Evolutionary conservation across 192 early-diverging fungal species (phyloP), one percentile per base, ranked within the genome.

Genomic region (Obelidium mucronatum): DNA sequence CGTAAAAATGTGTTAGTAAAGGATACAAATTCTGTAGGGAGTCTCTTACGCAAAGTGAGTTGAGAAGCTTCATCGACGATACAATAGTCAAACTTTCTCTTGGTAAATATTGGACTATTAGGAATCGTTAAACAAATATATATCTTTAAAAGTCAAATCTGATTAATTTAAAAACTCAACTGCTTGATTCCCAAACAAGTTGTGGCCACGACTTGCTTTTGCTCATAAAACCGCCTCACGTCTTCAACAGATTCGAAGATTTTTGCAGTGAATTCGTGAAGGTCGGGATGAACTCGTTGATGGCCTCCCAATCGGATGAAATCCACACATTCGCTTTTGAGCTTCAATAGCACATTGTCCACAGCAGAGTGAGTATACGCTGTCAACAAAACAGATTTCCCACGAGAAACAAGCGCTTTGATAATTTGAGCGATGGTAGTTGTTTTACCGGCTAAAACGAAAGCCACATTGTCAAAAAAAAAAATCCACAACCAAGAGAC

Each of bases 51-150:
- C 36, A 97, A 76, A 22, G 94, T 94, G 31, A 98, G 89, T 80
- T 98, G 97, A 19, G 96, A 95, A 8, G 96, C 95, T 70, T 98
- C 97, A 80, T 98, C 97, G 3, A 98, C 90, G 60, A 98, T 96
- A 76, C 95, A 97, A 79, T 94, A 97, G 80, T 98, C 97, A 80
- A 98, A 98, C 54, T 82, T 74, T 48, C 92, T 87, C 66, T 86
- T 87, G 2, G 85, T 76, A 73, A 97, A 95, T 4, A 97, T 64
- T 6, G 90, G 76, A 67, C 92, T 93, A 68, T 0, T 2, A 67
- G 36, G 39, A 28, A 1, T 19, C 13, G 69, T 39, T 76, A 33
- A 30, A 2, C 35, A 34, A 81, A 80, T 26, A 54, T 56, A 51
- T 26, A 28, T 80, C 80, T n/a, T n/a, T n/a, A n/a, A n/a, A n/a